A percentile compares a stretch with the other conserved stretches of the same genome.
phyloP scores from a whole-genome alignment of 2,329 filamentous ascomycete species.

The Pseudocercospora musae region DNA sequence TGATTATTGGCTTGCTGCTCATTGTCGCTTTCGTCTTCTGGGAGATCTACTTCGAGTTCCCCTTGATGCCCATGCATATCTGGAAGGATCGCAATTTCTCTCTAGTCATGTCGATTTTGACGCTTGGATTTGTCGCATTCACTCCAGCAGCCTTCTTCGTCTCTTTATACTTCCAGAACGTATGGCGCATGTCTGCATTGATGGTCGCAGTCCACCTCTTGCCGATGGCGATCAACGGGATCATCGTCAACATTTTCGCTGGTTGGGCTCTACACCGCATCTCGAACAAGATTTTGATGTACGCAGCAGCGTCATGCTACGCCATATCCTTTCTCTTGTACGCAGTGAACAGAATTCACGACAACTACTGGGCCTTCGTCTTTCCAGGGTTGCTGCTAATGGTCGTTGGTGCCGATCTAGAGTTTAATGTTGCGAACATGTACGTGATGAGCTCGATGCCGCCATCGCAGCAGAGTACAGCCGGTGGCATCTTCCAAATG shows the following conservation, averaged over 20 bases:
- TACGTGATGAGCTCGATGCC: conserved; percentile 67
- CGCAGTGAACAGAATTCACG: conserved; percentile 54
- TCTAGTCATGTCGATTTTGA: conserved; percentile 56
- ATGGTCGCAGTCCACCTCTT: conserved; percentile 61
- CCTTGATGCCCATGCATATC: conserved; percentile 53
- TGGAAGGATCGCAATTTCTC: conserved; percentile 64
- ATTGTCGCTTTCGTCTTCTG: conserved; percentile 59
- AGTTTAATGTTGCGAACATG: conserved; percentile 71
- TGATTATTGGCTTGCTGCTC: conserved; percentile 57
- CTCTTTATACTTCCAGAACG: conserved; percentile 62
- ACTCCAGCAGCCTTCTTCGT: conserved; percentile 44
- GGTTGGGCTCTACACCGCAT: conserved; percentile 61
- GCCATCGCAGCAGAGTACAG: conserved; percentile 60
- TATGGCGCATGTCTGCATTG: conserved; percentile 52
- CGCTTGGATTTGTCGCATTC: conserved; percentile 63
- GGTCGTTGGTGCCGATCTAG: conserved; percentile 65
- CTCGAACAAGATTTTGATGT: conserved; percentile 63
- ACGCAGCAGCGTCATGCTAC: conserved; percentile 48
- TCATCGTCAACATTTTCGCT: conserved; percentile 62
- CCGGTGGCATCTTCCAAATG: conserved; percentile 67
- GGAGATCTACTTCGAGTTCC: conserved; percentile 53
- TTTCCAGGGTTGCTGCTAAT: conserved; percentile 61
- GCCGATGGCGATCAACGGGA: conserved; percentile 62
- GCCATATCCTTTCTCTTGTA: conserved; percentile 52
- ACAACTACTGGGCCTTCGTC: conserved; percentile 62